Percentiles rank a stretch among this genome's conserved stretches.
These are phyloP conservation scores for Hanseniaspora singularis DNA, from an alignment of 805 yeast genomes.

Conservation along the genomic window DNA sequence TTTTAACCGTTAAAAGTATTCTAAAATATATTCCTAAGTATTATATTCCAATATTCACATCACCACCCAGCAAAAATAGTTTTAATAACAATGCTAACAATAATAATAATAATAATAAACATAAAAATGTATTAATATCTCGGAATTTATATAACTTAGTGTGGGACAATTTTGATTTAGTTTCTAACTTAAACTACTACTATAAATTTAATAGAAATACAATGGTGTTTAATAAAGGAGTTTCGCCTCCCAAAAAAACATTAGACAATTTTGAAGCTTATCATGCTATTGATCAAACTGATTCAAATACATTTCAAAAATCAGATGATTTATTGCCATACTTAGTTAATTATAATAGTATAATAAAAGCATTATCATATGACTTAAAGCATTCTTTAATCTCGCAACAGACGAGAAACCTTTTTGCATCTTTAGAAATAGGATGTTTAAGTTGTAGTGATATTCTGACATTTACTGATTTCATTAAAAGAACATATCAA, in stretches of 20 bases:
- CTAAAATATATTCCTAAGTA: conserved; percentile 67
- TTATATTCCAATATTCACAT: conserved; percentile 55
- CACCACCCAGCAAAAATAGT: conserved; percentile 37
- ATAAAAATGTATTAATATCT: conserved; percentile 27
- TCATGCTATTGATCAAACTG: too few relatives aligned
- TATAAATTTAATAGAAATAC: conserved; percentile 5
- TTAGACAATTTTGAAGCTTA: conserved; percentile 15
- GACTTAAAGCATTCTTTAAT: conserved; percentile 1
- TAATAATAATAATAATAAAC: too few relatives aligned
- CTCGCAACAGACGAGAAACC: too few relatives aligned
- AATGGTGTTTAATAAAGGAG: conserved; percentile 4
- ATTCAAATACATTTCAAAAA: too few relatives aligned
- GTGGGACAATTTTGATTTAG: conserved; percentile 31
- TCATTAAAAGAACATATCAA: background rate
- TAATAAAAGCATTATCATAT: conserved; percentile 10
- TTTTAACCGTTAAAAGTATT: conserved; percentile 44
- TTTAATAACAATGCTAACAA: conserved; percentile 19
- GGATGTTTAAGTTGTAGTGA: too few relatives aligned
- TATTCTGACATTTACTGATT: background rate
- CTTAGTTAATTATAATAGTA: conserved; percentile 4
- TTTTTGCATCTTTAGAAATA: too few relatives aligned
- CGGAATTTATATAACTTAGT: conserved; percentile 36
- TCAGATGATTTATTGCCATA: conserved; percentile 11
- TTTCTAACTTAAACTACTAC: conserved; percentile 31
- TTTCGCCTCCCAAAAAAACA: conserved; percentile 8